Evolutionary conservation across 495 filamentous ascomycete genomes (phyloP).

Genomic region (Trypethelium eluteriae): DNA sequence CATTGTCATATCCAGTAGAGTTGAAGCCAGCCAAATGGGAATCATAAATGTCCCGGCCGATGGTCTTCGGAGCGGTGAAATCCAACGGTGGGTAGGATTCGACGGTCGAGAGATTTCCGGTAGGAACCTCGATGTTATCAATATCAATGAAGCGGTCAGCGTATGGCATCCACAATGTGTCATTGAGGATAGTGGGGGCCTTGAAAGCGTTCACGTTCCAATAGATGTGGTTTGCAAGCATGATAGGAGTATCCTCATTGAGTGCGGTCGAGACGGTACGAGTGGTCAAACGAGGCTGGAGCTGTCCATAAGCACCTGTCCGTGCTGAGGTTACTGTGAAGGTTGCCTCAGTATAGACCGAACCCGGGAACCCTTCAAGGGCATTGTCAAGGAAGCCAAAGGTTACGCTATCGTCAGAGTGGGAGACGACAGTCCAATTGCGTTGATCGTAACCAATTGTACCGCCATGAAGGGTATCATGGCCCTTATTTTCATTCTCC

Average conservation of each 20-base stretch:
- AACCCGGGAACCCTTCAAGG: slow-evolving; percentile 65
- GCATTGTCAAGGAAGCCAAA: slow-evolving; percentile 67
- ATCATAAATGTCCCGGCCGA: slow-evolving; percentile 54
- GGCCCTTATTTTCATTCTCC: slow-evolving; percentile 61
- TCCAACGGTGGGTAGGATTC: slow-evolving; percentile 57
- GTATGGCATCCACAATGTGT: slow-evolving; percentile 61
- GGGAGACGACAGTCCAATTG: slow-evolving; percentile 65
- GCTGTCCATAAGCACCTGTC: neutral
- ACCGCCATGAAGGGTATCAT: slow-evolving; percentile 68
- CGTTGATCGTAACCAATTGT: slow-evolving; percentile 66
- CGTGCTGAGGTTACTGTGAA: slow-evolving; percentile 41
- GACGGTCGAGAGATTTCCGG: slow-evolving; percentile 52
- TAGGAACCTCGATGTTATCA: slow-evolving; percentile 66
- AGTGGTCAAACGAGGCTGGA: slow-evolving; percentile 18
- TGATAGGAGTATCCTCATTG: slow-evolving; percentile 47
- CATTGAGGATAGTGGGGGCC: slow-evolving; percentile 54
- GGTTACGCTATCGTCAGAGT: slow-evolving; percentile 57
- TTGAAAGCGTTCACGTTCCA: slow-evolving; percentile 82
- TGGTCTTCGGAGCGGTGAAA: slow-evolving; percentile 62
- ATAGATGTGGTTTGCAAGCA: slow-evolving; percentile 65
- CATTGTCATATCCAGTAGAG: slow-evolving; percentile 69
- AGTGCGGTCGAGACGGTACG: slow-evolving; percentile 24
- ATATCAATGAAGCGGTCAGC: slow-evolving; percentile 57
- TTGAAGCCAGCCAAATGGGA: slow-evolving; percentile 47
- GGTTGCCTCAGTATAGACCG: slow-evolving; percentile 64